A percentile compares a stretch with the other conserved stretches of the same genome.
phyloP scores from a whole-genome alignment of 2,329 filamentous ascomycete species.

The Beauveria asiatica region DNA sequence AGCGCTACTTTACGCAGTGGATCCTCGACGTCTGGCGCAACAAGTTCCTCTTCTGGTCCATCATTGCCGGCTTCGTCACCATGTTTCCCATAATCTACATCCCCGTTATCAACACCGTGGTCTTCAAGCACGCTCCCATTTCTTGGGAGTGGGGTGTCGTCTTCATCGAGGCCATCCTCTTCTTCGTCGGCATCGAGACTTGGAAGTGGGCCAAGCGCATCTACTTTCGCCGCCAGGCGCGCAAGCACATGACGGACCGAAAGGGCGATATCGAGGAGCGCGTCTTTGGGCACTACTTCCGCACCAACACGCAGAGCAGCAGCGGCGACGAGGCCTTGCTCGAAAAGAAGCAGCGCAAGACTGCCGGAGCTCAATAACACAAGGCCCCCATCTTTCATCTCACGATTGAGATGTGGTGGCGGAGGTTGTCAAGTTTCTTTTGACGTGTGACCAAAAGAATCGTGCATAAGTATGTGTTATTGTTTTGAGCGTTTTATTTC shows the following conservation, averaged over 20 bases:
- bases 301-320: slow-evolving; percentile 12
- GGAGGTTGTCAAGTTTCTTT: slow-evolving; percentile 8
- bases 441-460: slow-evolving; percentile 3
- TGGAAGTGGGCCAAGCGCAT: slow-evolving; percentile 52
- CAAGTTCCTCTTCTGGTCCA: slow-evolving; percentile 58
- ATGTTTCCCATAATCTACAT: slow-evolving; percentile 48
- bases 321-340: slow-evolving; percentile 15
- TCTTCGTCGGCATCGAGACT: slow-evolving; percentile 47
- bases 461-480: neutral
- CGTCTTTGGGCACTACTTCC: slow-evolving; percentile 25
- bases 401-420: neutral
- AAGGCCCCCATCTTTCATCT: slow-evolving; percentile 3
- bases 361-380: slow-evolving; percentile 15
- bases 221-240: slow-evolving; percentile 26
- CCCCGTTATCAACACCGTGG: slow-evolving; percentile 45
- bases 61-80: slow-evolving; percentile 36
- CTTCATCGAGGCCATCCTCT: slow-evolving; percentile 44
- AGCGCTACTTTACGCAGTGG: slow-evolving; percentile 56
- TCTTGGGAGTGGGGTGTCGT: slow-evolving; percentile 55
- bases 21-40: slow-evolving; percentile 60
- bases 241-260: slow-evolving; percentile 11
- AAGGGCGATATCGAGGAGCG: slow-evolving; percentile 23
- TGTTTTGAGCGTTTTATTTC: neutral
- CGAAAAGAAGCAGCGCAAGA: slow-evolving; percentile 12
- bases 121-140: slow-evolving; percentile 51